phyloP scores from a whole-genome alignment of 2,329 filamentous ascomycete species.

The Penicillium fuscoglaucum region DNA sequence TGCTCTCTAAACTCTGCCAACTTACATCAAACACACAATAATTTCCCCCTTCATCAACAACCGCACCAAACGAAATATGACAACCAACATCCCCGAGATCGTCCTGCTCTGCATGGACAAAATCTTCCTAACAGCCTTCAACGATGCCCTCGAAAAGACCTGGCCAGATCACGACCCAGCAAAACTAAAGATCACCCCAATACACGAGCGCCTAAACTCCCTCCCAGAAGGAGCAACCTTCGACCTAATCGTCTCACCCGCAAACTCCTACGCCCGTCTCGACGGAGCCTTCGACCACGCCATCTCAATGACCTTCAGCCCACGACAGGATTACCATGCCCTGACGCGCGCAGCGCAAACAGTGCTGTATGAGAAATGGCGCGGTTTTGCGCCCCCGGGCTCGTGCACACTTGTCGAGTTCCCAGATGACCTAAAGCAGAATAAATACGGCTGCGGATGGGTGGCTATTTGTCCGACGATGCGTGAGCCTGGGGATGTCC shows the following conservation, averaged over 20 bases:
- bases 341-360: slow-evolving; percentile 50
- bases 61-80: slow-evolving; percentile 18
- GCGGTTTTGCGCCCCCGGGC: slow-evolving; percentile 54
- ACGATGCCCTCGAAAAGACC: slow-evolving; percentile 33
- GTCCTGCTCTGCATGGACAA: slow-evolving; percentile 47
- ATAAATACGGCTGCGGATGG: slow-evolving; percentile 46
- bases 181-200: slow-evolving; percentile 38
- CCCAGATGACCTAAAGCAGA: slow-evolving; percentile 42
- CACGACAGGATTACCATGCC: slow-evolving; percentile 46
- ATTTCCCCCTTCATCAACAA: not conserved
- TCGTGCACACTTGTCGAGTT: slow-evolving; percentile 52
- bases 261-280: slow-evolving; percentile 56
- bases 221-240: slow-evolving; percentile 43
- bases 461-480: slow-evolving; percentile 57
- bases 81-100: slow-evolving; percentile 41
- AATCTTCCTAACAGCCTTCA: slow-evolving; percentile 44
- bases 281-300: slow-evolving; percentile 59
- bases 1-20: too few relatives aligned
- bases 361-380: slow-evolving; percentile 49
- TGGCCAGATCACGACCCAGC: slow-evolving; percentile 34
- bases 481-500: slow-evolving; percentile 47
- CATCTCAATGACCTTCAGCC: slow-evolving; percentile 51
- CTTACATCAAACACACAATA: not conserved
- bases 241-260: slow-evolving; percentile 55
- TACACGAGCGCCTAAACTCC: slow-evolving; percentile 41